These are phyloP conservation scores for Malassezia arunalokei DNA, from an alignment of 1,284 basidiomycete genomes.

Conservation along the genomic window DNA sequence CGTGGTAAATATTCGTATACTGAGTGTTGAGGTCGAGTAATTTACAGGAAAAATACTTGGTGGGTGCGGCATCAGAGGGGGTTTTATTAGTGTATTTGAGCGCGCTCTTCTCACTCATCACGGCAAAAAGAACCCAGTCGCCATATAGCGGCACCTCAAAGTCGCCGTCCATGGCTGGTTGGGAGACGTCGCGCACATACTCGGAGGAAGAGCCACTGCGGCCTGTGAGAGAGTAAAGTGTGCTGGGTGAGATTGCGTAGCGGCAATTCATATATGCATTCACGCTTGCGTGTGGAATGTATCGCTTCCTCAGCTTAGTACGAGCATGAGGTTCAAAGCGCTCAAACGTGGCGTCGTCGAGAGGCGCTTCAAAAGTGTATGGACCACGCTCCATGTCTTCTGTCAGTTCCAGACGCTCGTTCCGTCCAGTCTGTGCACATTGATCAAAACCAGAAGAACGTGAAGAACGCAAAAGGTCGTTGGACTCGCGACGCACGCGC, in stretches of 20 bases:
- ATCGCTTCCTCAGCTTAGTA: constrained; percentile 49
- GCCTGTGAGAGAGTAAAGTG: constrained; percentile 58
- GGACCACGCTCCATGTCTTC: constrained; percentile 10
- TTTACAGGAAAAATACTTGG: constrained; percentile 75
- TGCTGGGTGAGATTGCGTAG: constrained; percentile 73
- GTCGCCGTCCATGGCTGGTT: constrained; percentile 45
- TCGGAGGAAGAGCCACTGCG: constrained; percentile 1
- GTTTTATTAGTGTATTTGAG: constrained; percentile 52
- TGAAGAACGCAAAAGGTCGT: background rate
- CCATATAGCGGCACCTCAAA: constrained; percentile 81
- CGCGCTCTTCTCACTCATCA: constrained; percentile 69
- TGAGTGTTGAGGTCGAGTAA: constrained; percentile 58
- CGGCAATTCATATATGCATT: constrained; percentile 71
- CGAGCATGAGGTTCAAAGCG: constrained; percentile 8
- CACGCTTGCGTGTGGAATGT: constrained; percentile 61
- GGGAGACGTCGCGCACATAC: background rate
- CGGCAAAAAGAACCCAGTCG: constrained; percentile 82
- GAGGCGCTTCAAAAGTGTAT: background rate
- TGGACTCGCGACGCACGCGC: constrained; percentile 1
- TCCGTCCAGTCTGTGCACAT: background rate
- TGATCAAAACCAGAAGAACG: background rate
- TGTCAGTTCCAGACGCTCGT: constrained; percentile 11
- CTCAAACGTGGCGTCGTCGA: constrained; percentile 8
- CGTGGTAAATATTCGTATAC: background rate
- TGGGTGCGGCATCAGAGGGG: constrained; percentile 47